A percentile compares a stretch with the other conserved stretches of the same genome.
phyloP scores from a whole-genome alignment of 352 stramenopile genomes.

The Peronospora tabacina region DNA sequence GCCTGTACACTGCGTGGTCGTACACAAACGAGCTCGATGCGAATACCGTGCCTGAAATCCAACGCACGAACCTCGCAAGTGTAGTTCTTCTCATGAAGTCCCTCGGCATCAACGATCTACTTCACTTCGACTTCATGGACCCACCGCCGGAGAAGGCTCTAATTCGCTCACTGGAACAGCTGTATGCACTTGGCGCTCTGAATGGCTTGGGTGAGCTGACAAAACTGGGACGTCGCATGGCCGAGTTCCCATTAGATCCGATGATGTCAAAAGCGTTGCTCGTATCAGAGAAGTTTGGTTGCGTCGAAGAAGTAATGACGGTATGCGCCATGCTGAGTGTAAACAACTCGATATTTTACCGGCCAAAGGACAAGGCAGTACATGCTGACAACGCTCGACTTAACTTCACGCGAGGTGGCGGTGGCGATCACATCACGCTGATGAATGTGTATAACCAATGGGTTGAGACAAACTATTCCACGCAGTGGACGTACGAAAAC shows the following conservation, averaged over 20 bases:
- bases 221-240: conserved; percentile 92
- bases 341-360: conserved; percentile 97
- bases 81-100: conserved; percentile 99
- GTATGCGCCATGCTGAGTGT: conserved; percentile 98
- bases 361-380: conserved; percentile 97
- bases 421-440: conserved; percentile 96
- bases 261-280: conserved; percentile 93
- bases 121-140: conserved; percentile 99
- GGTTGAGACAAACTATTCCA: conserved; percentile 96
- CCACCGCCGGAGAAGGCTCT: conserved; percentile 96
- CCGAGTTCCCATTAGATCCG: conserved; percentile 92
- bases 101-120: conserved; percentile 98
- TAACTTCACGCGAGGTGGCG: conserved; percentile 95
- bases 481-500: conserved; percentile 94
- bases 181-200: conserved; percentile 98
- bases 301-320: conserved; percentile 92
- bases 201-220: conserved; percentile 98
- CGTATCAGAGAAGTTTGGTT: conserved; percentile 87
- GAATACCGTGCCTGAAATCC: conserved; percentile 98
- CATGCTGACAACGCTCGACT: conserved; percentile 97
- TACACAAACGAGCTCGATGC: conserved; percentile 98
- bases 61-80: conserved; percentile 91
- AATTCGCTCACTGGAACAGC: conserved; percentile 95
- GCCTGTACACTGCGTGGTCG: conserved; percentile 97
- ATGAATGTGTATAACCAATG: conserved; percentile 98